Evolutionary conservation across 192 early-diverging fungal species (phyloP).

Genomic region (Piromyces finnis): DNA sequence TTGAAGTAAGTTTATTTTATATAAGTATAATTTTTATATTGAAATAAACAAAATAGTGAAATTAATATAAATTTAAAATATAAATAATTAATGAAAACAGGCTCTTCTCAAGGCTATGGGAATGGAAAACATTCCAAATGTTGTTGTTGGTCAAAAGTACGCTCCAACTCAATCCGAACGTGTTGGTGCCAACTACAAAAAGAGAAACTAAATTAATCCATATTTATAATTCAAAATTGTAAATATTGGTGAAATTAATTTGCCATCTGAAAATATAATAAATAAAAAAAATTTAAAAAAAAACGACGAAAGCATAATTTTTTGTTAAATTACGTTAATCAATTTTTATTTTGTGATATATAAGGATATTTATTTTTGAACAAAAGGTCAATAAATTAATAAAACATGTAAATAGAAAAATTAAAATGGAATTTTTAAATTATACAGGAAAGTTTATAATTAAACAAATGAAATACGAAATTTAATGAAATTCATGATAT

Average conservation of each 20-base stretch:
- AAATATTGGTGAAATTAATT: neutral
- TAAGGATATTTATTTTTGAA: no score
- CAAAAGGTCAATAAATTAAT: no score
- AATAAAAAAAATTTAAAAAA: neutral
- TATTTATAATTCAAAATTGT: neutral
- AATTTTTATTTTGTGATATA: no score
- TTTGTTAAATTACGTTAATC: no score
- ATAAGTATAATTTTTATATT: no score
- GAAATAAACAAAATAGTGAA: no score
- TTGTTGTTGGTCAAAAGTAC: neutral
- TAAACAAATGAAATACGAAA: no score
- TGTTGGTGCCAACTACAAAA: neutral
- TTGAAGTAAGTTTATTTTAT: conserved; percentile 31
- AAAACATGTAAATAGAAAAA: no score
- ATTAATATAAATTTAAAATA: no score
- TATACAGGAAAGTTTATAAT: no score
- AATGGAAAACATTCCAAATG: neutral
- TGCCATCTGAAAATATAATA: neutral
- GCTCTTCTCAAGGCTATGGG: neutral
- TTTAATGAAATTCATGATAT: no score
- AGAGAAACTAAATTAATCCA: neutral
- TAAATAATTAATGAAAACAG: neutral
- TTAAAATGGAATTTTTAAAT: no score
- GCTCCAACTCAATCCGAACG: neutral
- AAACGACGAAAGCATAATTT: neutral